These are phyloP conservation scores for Corynespora cassiicola DNA, from an alignment of 2,329 filamentous ascomycete species.

Conservation along the genomic window DNA sequence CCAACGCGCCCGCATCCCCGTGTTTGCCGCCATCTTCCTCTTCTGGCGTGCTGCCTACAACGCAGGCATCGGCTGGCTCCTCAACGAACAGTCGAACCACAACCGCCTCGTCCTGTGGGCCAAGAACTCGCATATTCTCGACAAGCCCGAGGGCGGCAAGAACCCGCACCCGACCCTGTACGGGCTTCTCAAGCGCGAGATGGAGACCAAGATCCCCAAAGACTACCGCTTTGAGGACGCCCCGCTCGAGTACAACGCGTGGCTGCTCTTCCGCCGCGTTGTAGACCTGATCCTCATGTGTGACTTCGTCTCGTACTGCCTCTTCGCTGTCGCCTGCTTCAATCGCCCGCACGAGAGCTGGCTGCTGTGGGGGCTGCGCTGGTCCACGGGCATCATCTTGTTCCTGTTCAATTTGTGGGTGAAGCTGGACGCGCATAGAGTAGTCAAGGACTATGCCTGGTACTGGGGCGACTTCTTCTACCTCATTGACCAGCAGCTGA, in stretches of 20 bases:
- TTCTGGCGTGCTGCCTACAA: conserved; percentile 96
- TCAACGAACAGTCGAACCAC: conserved; percentile 89
- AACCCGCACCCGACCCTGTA: conserved; percentile 86
- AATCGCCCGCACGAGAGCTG: conserved; percentile 77
- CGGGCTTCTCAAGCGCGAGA: conserved; percentile 81
- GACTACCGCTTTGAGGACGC: conserved; percentile 95
- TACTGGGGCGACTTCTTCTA: conserved; percentile 99
- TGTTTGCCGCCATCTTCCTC: conserved; percentile 83
- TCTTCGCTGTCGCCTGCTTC: conserved; percentile 90
- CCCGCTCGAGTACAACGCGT: conserved; percentile 98
- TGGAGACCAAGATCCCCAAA: conserved; percentile 91
- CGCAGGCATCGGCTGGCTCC: conserved; percentile 86
- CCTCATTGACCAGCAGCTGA: conserved; percentile 95
- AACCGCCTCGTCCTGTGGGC: conserved; percentile 87
- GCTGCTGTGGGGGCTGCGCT: conserved; percentile 74
- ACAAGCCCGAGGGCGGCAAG: conserved; percentile 77
- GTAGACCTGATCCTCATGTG: conserved; percentile 99
- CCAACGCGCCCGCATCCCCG: conserved; percentile 69
- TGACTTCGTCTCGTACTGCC: conserved; percentile 95
- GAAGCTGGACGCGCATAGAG: conserved; percentile 94
- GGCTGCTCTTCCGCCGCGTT: conserved; percentile 92
- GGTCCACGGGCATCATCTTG: conserved; percentile 77
- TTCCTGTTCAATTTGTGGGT: conserved; percentile 98
- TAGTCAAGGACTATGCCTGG: conserved; percentile 99
- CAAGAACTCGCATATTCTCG: conserved; percentile 83